A percentile compares a stretch with the other conserved stretches of the same genome.
Evolutionary conservation across 2,329 filamentous ascomycete genomes (phyloP).

Genomic region (Fusarium drepaniforme): DNA sequence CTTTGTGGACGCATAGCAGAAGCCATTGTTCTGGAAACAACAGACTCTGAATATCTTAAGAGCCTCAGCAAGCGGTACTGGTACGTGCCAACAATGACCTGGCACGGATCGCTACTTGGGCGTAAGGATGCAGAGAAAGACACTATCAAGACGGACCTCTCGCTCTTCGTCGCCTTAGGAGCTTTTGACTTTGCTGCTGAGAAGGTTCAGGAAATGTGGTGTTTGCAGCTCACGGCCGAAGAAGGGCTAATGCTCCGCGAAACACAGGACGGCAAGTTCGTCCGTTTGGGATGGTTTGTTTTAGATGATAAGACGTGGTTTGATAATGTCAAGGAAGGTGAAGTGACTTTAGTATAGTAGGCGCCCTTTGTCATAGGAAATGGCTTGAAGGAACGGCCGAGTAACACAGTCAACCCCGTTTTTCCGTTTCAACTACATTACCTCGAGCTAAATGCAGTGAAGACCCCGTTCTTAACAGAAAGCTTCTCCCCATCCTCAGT

Average conservation of each 20-base stretch:
- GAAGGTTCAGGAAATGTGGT: not conserved
- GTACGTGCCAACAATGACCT: not conserved
- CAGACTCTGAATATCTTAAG: not conserved
- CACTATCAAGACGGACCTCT: not conserved
- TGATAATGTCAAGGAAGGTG: not conserved
- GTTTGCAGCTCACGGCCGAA: slow-evolving; percentile 1
- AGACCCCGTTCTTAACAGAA: not conserved
- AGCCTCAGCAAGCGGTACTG: not conserved
- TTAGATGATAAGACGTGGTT: slow-evolving; percentile 7
- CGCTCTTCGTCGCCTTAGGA: not conserved
- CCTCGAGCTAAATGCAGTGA: not conserved
- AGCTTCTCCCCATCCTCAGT: not conserved
- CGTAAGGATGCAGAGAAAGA: not conserved
- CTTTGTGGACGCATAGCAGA: not conserved
- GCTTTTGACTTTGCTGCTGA: slow-evolving; percentile 13
- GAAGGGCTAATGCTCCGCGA: slow-evolving; percentile 5
- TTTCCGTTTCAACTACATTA: not conserved
- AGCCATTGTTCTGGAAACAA: not conserved
- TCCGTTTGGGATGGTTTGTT: slow-evolving; percentile 4
- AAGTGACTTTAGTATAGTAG: not conserved
- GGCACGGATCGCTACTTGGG: not conserved
- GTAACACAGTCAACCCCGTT: too few relatives aligned
- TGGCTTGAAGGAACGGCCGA: too few relatives aligned
- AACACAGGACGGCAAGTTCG: not conserved
- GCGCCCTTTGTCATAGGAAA: not conserved